Base-by-base conservation (phyloP, 139 green algal species). In the Coelastrella sp. region DNA sequence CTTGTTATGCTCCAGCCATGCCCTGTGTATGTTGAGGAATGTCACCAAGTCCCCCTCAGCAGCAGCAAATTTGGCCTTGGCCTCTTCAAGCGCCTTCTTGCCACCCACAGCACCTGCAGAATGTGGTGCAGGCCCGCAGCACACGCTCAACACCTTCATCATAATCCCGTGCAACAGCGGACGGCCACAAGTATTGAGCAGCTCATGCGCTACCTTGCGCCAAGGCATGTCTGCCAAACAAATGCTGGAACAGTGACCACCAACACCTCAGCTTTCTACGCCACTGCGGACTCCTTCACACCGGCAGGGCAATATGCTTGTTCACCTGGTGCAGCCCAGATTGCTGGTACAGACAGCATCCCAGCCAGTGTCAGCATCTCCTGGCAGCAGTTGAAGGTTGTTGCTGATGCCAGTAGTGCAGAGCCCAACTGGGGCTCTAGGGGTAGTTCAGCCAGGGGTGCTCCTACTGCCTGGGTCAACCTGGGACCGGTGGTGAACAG, bases 21-120 rank as follows among this genome's bases (percentile, higher is more conserved):
- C 97, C n/a, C 93, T 85, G 94, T 97, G 96, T 17, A 98, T 93
- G 74, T 98, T 98, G 83, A 98, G 93, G 74, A 92, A 93, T 9
- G 95, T 96, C 0, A 96, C 89, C 56, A 96, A 89, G 91, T 98
- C 96, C 5, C 96, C 96, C 89, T 97, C 95, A 6, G 91, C 95
- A 68, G 95, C 95, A 14, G 95, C 95, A 93, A 98, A 98, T 85
- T 92, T 93, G 59, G 66, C 76, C 72, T 92, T 92, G 22, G 91
- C 91, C 70, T 92, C 93, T 25, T 97, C 92, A 75, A 94, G 75
- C 6, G 81, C 91, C 68, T 89, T 90, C 25, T 65, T 82, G 65
- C 65, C 78, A 0, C 84, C 84, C 6, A 73, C 85, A 61, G 57
- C 82, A 59, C 49, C 72, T 60, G 78, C n/a, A 72, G 25, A n/a